Base-by-base conservation (phyloP, 2,329 filamentous ascomycete species). In the Blastomyces silverae region DNA sequence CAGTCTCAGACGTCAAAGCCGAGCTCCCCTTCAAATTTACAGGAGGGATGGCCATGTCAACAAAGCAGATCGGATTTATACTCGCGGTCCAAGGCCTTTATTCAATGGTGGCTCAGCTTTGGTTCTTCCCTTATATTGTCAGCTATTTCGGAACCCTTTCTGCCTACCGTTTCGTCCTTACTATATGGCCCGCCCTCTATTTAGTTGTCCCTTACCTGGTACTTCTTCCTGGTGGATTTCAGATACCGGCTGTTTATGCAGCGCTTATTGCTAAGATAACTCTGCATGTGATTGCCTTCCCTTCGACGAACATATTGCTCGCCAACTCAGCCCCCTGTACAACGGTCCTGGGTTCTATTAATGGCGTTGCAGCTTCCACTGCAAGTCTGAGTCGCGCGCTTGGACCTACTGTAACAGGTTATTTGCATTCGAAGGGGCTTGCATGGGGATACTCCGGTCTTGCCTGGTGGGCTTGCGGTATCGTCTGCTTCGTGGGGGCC, bases 261-360 rank as follows among this genome's bases (percentile, higher is more conserved):
- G 82, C 93, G 31, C 83, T 97, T 13, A 84, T 96, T 69, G 91
- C 90, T 87, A 97, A 97, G 78, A 96, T 95, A 74, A 95, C 91
- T 0, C 92, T 94, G 71, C 87, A 93, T 70, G 92, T 91, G 57
- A 87, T 97, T 77, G 89, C 92, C 0, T 97, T 96, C 76, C 94
- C 94, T 13, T 90, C 89, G 71, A 92, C 92, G 69, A 89, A 89
- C 13, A 95, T 97, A 65, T 85, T 99, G 65, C 84, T 96, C 39
- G 90, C 91, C 66, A 96, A 97, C 76, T 89, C 91, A 20, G 90
- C 92, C 0, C 91, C 92, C 0, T 92, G 89, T 8, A 89, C 89
- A 64, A 84, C 90, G 61, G 89, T 95, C 0, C 85, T 97, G 1
- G 94, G 94, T 2, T 92, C 90, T 0, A 89, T 99, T 76, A 97